phyloP scores from a whole-genome alignment of 352 stramenopile species.

The Peronospora farinosa region DNA sequence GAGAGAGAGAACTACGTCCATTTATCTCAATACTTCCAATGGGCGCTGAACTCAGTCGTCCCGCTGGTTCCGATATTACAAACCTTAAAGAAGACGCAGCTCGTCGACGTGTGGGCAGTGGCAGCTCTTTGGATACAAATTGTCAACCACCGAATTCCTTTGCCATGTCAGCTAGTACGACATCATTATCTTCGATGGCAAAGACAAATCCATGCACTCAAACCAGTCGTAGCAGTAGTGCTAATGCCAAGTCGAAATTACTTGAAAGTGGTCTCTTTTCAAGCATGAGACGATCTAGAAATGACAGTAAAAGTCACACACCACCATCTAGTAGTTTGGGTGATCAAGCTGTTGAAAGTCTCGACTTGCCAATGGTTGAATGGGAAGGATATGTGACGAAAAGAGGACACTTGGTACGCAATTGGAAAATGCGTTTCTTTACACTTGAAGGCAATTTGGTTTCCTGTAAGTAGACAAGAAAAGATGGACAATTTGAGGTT shows the following conservation, averaged over 20 bases:
- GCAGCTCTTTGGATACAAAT: constrained; percentile 42
- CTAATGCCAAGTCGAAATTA: constrained; percentile 35
- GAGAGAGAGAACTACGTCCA: neutral
- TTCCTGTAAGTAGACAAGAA: constrained; percentile 46
- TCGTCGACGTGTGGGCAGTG: constrained; percentile 64
- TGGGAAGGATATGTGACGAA: constrained; percentile 90
- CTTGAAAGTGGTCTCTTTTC: constrained; percentile 34
- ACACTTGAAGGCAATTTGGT: constrained; percentile 81
- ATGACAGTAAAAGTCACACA: constrained; percentile 31
- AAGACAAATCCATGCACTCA: constrained; percentile 18
- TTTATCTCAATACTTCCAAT: constrained; percentile 26
- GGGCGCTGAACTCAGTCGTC: constrained; percentile 67
- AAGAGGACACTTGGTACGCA: constrained; percentile 76
- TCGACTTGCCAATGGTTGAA: constrained; percentile 82
- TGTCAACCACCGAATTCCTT: constrained; percentile 29
- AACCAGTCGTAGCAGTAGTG: constrained; percentile 40
- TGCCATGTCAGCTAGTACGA: constrained; percentile 48
- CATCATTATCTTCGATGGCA: constrained; percentile 45
- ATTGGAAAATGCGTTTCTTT: constrained; percentile 87
- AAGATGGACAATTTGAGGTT: neutral
- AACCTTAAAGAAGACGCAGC: constrained; percentile 28
- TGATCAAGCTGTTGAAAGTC: constrained; percentile 63
- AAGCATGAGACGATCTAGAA: constrained; percentile 43
- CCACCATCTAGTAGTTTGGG: constrained; percentile 22
- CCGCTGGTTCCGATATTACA: constrained; percentile 23